Evolutionary conservation across 2,329 filamentous ascomycete genomes (phyloP), one percentile per base, ranked within the genome.

Genomic region (Clarireedia paspali): DNA sequence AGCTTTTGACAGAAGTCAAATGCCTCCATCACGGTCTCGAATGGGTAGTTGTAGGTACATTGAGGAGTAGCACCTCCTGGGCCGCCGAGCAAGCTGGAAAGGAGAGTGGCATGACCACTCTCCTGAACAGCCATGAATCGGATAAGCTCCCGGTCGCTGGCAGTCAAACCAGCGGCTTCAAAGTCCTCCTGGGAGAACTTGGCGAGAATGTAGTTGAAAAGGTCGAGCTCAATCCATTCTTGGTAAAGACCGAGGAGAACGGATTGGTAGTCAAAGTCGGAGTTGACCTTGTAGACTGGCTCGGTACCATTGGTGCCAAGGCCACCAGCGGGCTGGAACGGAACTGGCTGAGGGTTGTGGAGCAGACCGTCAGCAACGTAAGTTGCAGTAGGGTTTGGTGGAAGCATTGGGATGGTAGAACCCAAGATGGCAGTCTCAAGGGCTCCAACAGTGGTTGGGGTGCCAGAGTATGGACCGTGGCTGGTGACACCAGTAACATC

Each of bases 1-100:
- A 94, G 73, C 71, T 91, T 91, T 72, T 92, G 88, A 70, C 82
- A 85, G 73, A 94, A 94, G 74, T 94, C 89, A 64, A 94, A 76
- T 67, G 83, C 92, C 70, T 94, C 88, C 53, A 77, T 80, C 0
- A 92, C 83, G 34, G 82, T 91, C 55, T 74, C 81, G 67, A 83
- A 88, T 1, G 89, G 89, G 68, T 94, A 94, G 73, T 90, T 83
- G 75, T 95, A 95, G 0, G 79, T 84, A 74, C 64, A 94, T 68
- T 90, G 85, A 53, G 78, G 77, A 0, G 88, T 87, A 0, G 89
- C 86, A 57, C 81, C 70, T 2, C 64, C 61, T 10, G 66, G 66
- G 0, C 77, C 70, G 9, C 89, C 89, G 1, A 94, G 82, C 72
- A 94, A 88, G 73, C 91, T 91, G 67, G 79, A 82, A 38, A 95